A percentile compares a stretch with the other conserved stretches of the same genome.
phyloP scores from a whole-genome alignment of 176 grass and related monocot genomes.

The Aegilops bicornis region DNA sequence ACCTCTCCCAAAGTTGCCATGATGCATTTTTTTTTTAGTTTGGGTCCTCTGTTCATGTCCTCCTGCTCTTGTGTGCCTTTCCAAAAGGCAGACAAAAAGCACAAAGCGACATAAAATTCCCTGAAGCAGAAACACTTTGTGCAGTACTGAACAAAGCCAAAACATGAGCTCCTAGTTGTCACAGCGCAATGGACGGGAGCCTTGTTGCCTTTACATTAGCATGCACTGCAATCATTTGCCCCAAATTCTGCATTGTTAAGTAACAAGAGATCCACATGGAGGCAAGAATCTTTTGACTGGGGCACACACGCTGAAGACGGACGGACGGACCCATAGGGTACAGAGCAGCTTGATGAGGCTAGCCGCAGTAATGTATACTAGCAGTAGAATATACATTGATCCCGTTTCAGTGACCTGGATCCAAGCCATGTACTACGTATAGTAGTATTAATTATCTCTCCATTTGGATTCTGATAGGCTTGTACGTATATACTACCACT shows the following conservation, averaged over 20 bases:
- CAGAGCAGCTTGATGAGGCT: slow-evolving; percentile 18
- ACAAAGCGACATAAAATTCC: neutral
- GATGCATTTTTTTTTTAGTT: neutral
- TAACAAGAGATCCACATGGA: neutral
- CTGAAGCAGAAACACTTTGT: neutral
- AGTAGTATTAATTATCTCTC: neutral
- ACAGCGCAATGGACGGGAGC: neutral
- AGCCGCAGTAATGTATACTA: neutral
- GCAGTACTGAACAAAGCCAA: neutral
- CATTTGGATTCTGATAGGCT: neutral
- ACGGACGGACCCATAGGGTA: neutral
- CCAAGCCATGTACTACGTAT: neutral
- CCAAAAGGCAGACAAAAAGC: neutral
- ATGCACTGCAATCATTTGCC: neutral
- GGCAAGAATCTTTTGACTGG: neutral
- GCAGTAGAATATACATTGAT: neutral
- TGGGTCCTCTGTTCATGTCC: neutral
- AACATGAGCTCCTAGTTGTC: neutral
- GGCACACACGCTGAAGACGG: neutral
- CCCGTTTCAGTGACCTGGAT: neutral
- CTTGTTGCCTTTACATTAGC: neutral
- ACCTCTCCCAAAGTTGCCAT: neutral
- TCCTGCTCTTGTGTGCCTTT: neutral
- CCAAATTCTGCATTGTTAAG: neutral
- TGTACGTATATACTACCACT: neutral